These are phyloP conservation scores for Heterobasidion irregulare DNA, from an alignment of 1,284 basidiomycete genomes.

Conservation along the genomic window DNA sequence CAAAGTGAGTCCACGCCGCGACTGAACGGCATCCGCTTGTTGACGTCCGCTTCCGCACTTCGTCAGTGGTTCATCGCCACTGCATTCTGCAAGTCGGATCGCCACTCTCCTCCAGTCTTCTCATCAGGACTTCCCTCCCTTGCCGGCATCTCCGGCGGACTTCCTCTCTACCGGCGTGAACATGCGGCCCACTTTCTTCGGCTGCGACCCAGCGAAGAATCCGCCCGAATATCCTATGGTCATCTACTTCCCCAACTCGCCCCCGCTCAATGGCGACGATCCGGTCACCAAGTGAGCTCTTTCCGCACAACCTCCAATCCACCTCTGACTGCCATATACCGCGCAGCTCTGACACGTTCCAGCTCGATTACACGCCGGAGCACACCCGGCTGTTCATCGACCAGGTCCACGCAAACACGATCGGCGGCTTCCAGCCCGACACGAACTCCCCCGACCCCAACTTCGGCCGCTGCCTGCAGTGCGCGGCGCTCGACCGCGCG, in stretches of 20 bases:
- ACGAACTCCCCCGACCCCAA: conserved; percentile 37
- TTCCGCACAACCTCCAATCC: neutral
- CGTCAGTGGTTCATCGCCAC: conserved; percentile 39
- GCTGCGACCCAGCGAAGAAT: conserved; percentile 47
- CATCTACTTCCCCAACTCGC: conserved; percentile 58
- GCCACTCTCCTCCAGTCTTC: conserved; percentile 37
- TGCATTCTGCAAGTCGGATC: conserved; percentile 33
- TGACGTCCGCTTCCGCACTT: neutral
- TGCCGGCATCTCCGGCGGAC: conserved; percentile 36
- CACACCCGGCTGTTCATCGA: conserved; percentile 43
- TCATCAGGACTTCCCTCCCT: conserved; percentile 57
- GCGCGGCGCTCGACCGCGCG: conserved; percentile 46
- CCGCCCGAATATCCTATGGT: conserved; percentile 49
- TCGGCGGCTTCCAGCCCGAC: conserved; percentile 50
- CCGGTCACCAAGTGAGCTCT: conserved; percentile 49
- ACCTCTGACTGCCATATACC: conserved; percentile 2
- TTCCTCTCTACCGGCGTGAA: conserved; percentile 62
- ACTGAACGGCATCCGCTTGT: neutral
- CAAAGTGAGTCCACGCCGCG: conserved; percentile 41
- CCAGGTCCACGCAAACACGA: conserved; percentile 40
- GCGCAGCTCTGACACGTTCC: conserved; percentile 40
- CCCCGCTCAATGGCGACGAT: conserved; percentile 45
- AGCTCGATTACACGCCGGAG: conserved; percentile 37
- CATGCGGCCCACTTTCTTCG: conserved; percentile 69
- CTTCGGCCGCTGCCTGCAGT: conserved; percentile 46